A percentile compares a stretch with the other conserved stretches of the same genome.
Conservation (phyloP, 2,329 filamentous ascomycete genomes). For the Pezicula rhizophila region DNA sequence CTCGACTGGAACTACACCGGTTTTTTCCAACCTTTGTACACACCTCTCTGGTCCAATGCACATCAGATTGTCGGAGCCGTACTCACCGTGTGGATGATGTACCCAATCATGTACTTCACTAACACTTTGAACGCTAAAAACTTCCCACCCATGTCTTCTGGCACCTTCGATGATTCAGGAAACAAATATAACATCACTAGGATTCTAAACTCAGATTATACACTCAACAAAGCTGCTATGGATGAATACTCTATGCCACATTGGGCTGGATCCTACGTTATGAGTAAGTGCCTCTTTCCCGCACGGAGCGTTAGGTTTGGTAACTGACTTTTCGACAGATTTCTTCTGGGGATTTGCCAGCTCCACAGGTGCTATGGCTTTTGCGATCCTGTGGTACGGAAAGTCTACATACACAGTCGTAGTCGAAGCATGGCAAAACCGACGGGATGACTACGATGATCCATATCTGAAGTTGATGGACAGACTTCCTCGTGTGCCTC, state of each 20-base stretch:
- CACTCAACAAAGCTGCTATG: conserved; percentile 44
- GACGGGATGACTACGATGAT: conserved; percentile 23
- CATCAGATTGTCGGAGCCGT: conserved; percentile 54
- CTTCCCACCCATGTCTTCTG: conserved; percentile 62
- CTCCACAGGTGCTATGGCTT: conserved; percentile 26
- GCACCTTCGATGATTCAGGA: conserved; percentile 45
- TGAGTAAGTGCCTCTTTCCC: conserved; percentile 8
- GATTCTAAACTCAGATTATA: conserved; percentile 22
- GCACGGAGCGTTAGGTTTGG: background rate
- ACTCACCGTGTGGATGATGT: conserved; percentile 6
- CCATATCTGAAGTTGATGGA: conserved; percentile 28
- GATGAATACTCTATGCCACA: conserved; percentile 47
- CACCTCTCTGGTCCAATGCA: conserved; percentile 67
- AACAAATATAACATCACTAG: conserved; percentile 22
- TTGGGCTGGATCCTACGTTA: conserved; percentile 25
- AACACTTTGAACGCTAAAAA: conserved; percentile 4
- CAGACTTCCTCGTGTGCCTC: conserved; percentile 20
- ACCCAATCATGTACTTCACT: conserved; percentile 8
- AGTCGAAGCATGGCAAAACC: conserved; percentile 15
- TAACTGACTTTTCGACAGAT: conserved; percentile 1
- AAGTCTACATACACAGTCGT: conserved; percentile 16
- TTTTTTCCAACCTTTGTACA: conserved; percentile 44
- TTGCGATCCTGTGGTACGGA: conserved; percentile 25
- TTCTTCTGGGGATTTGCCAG: conserved; percentile 31
- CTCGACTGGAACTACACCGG: conserved; percentile 17